These are phyloP conservation scores for Penicillium subrubescens DNA, from an alignment of 495 filamentous ascomycete genomes.

Conservation along the genomic window DNA sequence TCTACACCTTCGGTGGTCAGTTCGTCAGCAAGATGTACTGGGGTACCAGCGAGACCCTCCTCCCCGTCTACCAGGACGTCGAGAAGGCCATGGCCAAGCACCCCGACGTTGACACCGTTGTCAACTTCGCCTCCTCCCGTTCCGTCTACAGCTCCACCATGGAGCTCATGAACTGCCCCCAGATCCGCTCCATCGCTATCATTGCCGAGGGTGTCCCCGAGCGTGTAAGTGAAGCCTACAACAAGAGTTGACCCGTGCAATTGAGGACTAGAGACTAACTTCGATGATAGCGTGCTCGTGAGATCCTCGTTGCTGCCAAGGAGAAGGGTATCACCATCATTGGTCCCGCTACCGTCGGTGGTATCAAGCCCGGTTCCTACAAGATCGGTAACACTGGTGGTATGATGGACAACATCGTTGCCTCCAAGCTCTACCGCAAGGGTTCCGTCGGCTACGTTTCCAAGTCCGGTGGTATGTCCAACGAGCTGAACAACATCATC, in stretches of 20 bases:
- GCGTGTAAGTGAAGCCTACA: conserved; percentile 82
- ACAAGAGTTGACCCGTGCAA: too few relatives aligned
- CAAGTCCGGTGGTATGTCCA: conserved; percentile 99
- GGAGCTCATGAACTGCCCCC: conserved; percentile 96
- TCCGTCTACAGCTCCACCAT: conserved; percentile 97
- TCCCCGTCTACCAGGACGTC: conserved; percentile 96
- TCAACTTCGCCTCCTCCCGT: conserved; percentile 99
- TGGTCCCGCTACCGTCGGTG: conserved; percentile 96
- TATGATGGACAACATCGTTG: conserved; percentile 99
- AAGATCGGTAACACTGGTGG: conserved; percentile 99
- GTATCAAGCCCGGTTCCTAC: conserved; percentile 98
- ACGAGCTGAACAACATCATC: conserved; percentile 99
- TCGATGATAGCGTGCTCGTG: conserved; percentile 75
- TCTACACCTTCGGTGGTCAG: conserved; percentile 99
- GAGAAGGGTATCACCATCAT: conserved; percentile 99
- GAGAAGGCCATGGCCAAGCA: conserved; percentile 96
- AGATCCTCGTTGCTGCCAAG: conserved; percentile 91
- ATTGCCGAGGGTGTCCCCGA: conserved; percentile 99
- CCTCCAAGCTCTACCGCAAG: conserved; percentile 99
- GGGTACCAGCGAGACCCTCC: conserved; percentile 98
- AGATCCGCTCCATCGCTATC: conserved; percentile 97
- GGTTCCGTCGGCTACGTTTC: conserved; percentile 98
- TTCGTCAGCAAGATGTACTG: conserved; percentile 99
- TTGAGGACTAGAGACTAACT: conserved; percentile 38
- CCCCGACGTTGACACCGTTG: conserved; percentile 92